These are phyloP conservation scores for Podospora appendiculata DNA, from an alignment of 495 filamentous ascomycete genomes.

Conservation along the genomic window DNA sequence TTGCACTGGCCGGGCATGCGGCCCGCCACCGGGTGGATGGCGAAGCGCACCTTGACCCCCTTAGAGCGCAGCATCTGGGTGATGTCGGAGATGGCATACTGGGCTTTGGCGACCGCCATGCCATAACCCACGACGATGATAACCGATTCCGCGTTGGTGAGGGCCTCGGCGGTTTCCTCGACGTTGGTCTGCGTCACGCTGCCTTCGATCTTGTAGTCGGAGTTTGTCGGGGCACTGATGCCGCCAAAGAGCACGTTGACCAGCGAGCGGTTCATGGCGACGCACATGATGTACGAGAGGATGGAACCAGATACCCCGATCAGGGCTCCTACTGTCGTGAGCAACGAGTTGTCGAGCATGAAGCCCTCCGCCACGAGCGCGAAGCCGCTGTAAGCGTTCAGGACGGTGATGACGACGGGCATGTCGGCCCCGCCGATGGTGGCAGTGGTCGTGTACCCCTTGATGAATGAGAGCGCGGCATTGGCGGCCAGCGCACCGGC, in stretches of 20 bases:
- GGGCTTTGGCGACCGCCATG: slow-evolving; percentile 82
- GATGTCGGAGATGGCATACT: slow-evolving; percentile 77
- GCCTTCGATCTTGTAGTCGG: slow-evolving; percentile 66
- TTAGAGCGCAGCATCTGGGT: slow-evolving; percentile 58
- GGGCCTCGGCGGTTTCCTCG: slow-evolving; percentile 65
- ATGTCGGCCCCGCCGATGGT: slow-evolving; percentile 83
- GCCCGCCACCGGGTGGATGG: slow-evolving; percentile 76
- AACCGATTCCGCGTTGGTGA: slow-evolving; percentile 63
- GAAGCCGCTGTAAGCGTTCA: slow-evolving; percentile 81
- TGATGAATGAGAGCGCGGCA: slow-evolving; percentile 66
- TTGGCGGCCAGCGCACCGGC: slow-evolving; percentile 65
- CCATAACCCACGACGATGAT: slow-evolving; percentile 82
- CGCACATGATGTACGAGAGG: slow-evolving; percentile 73
- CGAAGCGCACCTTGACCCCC: slow-evolving; percentile 73
- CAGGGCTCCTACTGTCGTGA: slow-evolving; percentile 70
- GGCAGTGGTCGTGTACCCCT: slow-evolving; percentile 74
- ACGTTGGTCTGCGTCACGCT: slow-evolving; percentile 61
- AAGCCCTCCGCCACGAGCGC: slow-evolving; percentile 76
- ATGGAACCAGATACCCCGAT: slow-evolving; percentile 79
- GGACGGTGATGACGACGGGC: slow-evolving; percentile 78
- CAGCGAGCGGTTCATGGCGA: slow-evolving; percentile 76
- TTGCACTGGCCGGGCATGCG: slow-evolving; percentile 86
- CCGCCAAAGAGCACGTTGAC: slow-evolving; percentile 78
- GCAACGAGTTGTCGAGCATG: slow-evolving; percentile 76
- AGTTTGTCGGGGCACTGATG: slow-evolving; percentile 50